Evolutionary conservation across 208 protist genomes (phyloP), one percentile per base, ranked within the genome.

Genomic region (Crithidia acanthocephali): DNA sequence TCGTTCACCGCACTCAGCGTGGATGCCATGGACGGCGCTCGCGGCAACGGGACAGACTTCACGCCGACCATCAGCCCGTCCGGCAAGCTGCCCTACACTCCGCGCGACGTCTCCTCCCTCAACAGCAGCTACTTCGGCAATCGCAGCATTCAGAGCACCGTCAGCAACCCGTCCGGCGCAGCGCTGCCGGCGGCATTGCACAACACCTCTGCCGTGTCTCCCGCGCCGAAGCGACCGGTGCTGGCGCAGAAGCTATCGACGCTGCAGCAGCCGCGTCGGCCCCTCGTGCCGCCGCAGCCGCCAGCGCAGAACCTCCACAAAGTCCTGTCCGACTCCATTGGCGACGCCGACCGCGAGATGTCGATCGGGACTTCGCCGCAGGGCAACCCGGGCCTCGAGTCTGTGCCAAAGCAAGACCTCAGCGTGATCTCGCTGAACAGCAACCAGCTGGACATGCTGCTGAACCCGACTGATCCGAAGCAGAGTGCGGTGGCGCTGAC

Each of bases 61-160:
- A 56, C 48, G 16, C 65, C 73, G 7, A n/a, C 58, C 7, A 15
- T 56, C 8, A 75, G 37, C 7, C 61, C 61, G 16, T 68, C 67
- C 15, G 63, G 66, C 8, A 47, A 55, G 35, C 69, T 78, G 16
- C 81, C 85, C 0, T 90, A 85, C 79, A 80, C 47, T 18, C 85
- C 85, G 10, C 77, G 85, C 22, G 79, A 90, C 37, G 81, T 84
- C 23, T 53, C 28, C n/a, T 53, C 68, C n/a, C 66, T 90, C 44
- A 82, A 81, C 68, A 74, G 65, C 50, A 83, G 68, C 64, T 73
- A 78, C 71, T 90, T 90, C 51, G 75, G 72, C 52, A 90, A 90
- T 45, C 84, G 84, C 37, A 77, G 62, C 57, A 56, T 81, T 30
- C 65, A 57, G 32, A 51, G 58, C 25, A 47, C 53, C 35, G 73